Conservation (phyloP, 371 early-diverging fungal species). For the Racocetra persica region DNA sequence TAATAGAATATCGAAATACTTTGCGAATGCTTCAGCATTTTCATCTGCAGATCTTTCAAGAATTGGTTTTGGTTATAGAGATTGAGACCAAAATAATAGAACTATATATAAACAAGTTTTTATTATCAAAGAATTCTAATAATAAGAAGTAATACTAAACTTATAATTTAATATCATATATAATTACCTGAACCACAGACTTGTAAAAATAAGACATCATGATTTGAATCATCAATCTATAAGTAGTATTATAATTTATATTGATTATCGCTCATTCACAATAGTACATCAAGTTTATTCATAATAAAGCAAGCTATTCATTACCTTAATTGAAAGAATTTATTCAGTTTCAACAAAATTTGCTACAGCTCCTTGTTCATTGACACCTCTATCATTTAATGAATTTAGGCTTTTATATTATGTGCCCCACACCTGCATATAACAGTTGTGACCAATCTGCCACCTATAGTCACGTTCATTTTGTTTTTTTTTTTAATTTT, state of each 20-base stretch:
- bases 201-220: conserved; percentile 40
- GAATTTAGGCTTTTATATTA: no score
- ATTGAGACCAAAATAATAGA: conserved; percentile 75
- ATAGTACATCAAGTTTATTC: neutral
- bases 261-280: neutral
- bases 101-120: conserved; percentile 24
- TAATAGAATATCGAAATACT: conserved; percentile 79
- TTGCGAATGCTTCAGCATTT: conserved; percentile 57
- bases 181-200: conserved; percentile 39
- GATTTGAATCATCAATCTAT: conserved; percentile 20
- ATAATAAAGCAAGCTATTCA: neutral
- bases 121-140: neutral
- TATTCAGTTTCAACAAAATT: conserved; percentile 99
- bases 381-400: conserved; percentile 98
- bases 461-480: no score
- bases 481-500: no score
- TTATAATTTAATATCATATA: neutral
- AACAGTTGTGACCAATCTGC: no score
- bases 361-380: conserved; percentile 92
- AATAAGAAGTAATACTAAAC: neutral
- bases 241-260: neutral
- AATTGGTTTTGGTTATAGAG: conserved; percentile 70
- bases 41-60: conserved; percentile 55
- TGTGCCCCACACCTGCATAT: no score
- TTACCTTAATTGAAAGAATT: conserved; percentile 58